phyloP scores from a whole-genome alignment of 2,329 filamentous ascomycete genomes.

The Colletotrichum sp. region DNA sequence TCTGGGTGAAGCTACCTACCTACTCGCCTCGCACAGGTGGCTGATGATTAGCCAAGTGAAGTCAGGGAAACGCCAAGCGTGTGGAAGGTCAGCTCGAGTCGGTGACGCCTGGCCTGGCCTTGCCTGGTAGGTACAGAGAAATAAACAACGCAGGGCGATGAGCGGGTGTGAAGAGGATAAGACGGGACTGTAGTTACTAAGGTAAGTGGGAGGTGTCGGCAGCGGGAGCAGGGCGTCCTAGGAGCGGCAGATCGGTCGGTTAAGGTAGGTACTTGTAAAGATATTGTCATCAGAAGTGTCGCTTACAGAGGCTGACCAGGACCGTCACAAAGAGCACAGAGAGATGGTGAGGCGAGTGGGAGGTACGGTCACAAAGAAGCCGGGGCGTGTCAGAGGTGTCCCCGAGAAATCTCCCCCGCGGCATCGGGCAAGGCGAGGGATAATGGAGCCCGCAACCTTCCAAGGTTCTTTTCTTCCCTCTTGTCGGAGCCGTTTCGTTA shows the following conservation, averaged over 20 bases:
- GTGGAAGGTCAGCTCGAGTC: background rate
- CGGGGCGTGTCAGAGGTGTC: background rate
- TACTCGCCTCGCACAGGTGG: background rate
- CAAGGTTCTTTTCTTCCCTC: background rate
- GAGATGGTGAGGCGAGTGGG: background rate
- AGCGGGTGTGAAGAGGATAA: background rate
- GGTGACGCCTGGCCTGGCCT: background rate
- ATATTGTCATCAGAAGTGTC: background rate
- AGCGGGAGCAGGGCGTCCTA: background rate
- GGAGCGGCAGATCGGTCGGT: background rate
- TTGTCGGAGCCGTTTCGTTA: background rate
- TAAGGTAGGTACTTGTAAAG: background rate
- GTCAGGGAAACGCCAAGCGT: background rate
- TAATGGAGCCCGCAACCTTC: background rate
- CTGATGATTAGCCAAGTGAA: background rate
- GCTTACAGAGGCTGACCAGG: background rate
- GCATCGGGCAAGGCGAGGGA: background rate
- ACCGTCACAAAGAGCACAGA: background rate
- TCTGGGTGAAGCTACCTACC: background rate
- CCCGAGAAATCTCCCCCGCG: conserved; percentile 8
- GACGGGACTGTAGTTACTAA: background rate
- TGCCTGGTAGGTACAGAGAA: background rate
- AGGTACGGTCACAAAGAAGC: background rate
- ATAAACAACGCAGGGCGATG: background rate
- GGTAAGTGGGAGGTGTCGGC: background rate